Evolutionary conservation across 257 asterid genomes (phyloP).

Genomic region (Plantago elongata): DNA sequence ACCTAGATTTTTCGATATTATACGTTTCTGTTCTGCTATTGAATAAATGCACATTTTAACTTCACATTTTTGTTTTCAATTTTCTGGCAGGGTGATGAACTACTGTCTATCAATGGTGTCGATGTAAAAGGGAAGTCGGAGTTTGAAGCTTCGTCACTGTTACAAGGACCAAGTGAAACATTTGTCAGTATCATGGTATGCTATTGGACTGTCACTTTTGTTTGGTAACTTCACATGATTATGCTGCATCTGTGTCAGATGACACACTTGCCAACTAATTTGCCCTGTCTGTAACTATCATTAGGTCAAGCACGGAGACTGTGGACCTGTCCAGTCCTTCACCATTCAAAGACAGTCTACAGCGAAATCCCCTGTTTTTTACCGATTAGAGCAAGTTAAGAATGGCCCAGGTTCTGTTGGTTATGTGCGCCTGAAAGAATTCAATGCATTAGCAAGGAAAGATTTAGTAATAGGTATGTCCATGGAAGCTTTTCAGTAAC

Average conservation of each 20-base stretch:
- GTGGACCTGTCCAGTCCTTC: conserved; percentile 81
- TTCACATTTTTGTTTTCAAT: conserved; percentile 14
- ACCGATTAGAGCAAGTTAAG: conserved; percentile 70
- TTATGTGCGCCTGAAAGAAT: conserved; percentile 93
- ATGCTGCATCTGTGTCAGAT: neutral
- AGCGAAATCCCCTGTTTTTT: conserved; percentile 90
- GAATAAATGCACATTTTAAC: conserved; percentile 10
- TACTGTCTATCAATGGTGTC: conserved; percentile 71
- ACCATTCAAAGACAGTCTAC: conserved; percentile 80
- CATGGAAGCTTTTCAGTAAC: neutral
- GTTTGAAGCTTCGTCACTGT: conserved; percentile 79
- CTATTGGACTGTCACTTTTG: neutral
- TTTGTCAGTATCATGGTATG: conserved; percentile 59
- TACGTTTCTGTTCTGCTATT: conserved; percentile 10
- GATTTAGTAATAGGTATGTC: conserved; percentile 80
- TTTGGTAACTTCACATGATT: conserved; percentile 14
- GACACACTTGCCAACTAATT: conserved; percentile 18
- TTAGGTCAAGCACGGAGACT: conserved; percentile 92
- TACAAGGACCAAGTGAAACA: conserved; percentile 93
- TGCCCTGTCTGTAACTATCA: conserved; percentile 22
- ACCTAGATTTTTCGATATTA: conserved; percentile 10
- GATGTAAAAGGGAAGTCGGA: conserved; percentile 88
- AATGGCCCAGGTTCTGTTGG: conserved; percentile 62
- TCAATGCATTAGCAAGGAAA: conserved; percentile 95
- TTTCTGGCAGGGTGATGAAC: conserved; percentile 76